Base-by-base conservation (phyloP, 2,329 filamentous ascomycete genomes). In the Cladosporium sp. region DNA sequence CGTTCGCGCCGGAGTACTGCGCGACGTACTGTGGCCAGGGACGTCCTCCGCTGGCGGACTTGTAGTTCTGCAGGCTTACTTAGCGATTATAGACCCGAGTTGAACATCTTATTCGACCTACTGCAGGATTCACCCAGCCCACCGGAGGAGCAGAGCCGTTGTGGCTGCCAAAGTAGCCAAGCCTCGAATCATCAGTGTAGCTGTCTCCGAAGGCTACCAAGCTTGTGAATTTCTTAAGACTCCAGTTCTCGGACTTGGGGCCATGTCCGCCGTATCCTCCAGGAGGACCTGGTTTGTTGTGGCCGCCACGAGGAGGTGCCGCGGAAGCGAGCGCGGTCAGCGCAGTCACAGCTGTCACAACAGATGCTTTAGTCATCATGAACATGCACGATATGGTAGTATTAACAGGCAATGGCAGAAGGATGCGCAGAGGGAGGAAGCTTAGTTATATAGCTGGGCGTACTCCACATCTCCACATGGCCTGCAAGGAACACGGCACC, bases 161-260 rank as follows among this genome's bases (percentile, higher is more conserved):
- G 69, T 89, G 80, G 36, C 72, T 77, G 65, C 80, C 77, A 72
- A 93, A 89, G 73, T 91, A 92, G 11, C 73, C 72, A 11, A 91
- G 75, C 11, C 91, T 85, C 14, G 84, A 86, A 71, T 92, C 89
- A 73, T 93, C 91, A 0, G 89, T 91, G 73, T 90, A 93, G 76
- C 89, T 91, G 76, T 92, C 89, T 14, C 90, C 90, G 73, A 93
- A 92, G 0, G 87, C 83, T 46, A 92, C 84, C 43, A 92, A 75
- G 58, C 86, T 88, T 30, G 86, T 82, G 73, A 91, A 87, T 43
- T 81, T 79, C 34, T 77, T 76, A 48, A 82, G 68, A 48, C 73
- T 71, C 81, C 79, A 81, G 34, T 53, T 13, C 36, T 39, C 56
- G 5, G 49, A 61, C n/a, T 53, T 53, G 10, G 43, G 25, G 11